Evolutionary conservation across 371 early-diverging fungal species (phyloP), one percentile per base, ranked within the genome.

Genomic region (Apophysomyces sp.): DNA sequence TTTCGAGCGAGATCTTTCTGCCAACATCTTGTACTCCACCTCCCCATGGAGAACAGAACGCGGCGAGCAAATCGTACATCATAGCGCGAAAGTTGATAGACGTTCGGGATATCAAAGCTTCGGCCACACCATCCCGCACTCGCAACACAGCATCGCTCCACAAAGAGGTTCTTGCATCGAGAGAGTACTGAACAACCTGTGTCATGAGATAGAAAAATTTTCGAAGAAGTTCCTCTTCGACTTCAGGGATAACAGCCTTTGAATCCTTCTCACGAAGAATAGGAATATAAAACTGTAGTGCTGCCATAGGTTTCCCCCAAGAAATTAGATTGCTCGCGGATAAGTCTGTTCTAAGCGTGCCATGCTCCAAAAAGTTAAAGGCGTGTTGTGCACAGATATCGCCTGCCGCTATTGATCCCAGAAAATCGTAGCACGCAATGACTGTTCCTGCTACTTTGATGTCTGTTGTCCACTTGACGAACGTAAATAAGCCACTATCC

Each of bases 401-500:
- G 11, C 81, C 81, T 6, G 71, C 69, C 0, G 81, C 44, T n/a
- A 81, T 72, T 0, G 78, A 67, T 11, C 67, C 73, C 18, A 81
- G 58, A 21, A 81, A 63, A 51, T 66, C 61, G 74, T 66, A 70
- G 62, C 77, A 60, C 40, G 77, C 76, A 55, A 66, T 11, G 15
- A 75, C 68, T 28, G 78, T 78, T 0, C 61, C 52, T 0, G 63
- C 52, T 2, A 74, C 66, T 51, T 69, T 74, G 30, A 78, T 59
- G 31, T 83, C 84, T 1, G 86, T 71, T 8, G 86, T 83, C 89
- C 92, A 92, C 55, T 88, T 87, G 57, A 92, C 61, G 61, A 97
- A 94, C 30, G 81, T 75, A 29, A 84, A 74, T 40, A 93, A 75
- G 9, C 86, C 77, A 24, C 66, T 71, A 28, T 80, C 86, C 29